Evolutionary conservation across 164 flowering plant species (phyloP), one percentile per base, ranked within the genome.

Genomic region (Tetrastigma voinierianum): DNA sequence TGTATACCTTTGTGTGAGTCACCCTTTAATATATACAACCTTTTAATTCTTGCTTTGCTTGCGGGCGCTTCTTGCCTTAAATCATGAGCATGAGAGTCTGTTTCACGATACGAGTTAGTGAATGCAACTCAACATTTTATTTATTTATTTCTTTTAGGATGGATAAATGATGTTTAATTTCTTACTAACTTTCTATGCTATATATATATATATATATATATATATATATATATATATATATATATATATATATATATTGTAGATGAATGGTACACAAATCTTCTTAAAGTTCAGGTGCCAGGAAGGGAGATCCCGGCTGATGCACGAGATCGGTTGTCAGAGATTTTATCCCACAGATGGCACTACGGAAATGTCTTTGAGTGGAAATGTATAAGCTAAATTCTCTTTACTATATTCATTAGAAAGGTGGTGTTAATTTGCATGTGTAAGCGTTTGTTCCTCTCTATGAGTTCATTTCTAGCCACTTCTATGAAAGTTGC

Each of bases 1-100:
- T n/a, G n/a, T n/a, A n/a, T n/a, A 24, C 3, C 46, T 67, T 32
- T 61, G 49, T 49, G 12, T 56, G n/a, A 20, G n/a, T 9, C 21
- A 23, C 25, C 12, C n/a, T n/a, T n/a, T n/a, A n/a, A n/a, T n/a
- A 18, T 44, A 20, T 43, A 44, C 62, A 32, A 54, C 6, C 45
- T 0, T 66, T 62, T 46, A 46, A 24, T 48, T 43, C 51, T 15
- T 65, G 21, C 46, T n/a, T n/a, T n/a, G n/a, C n/a, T 70, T 77
- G 64, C 90, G 93, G 99, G 98, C 98, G 18, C 73, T 96, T 76
- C 90, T 93, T 32, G 97, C 99, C 58, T 96, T 91, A n/a, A 73
- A 86, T 93, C 56, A 62, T 14, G 99, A 96, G 79, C 99, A 91
- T 51, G 90, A 81, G 58, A 54, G 77, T 75, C 77, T 91, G 75